Base-by-base conservation (phyloP, 1,139 yeast genomes). In the Petasospora rhodanensis region DNA sequence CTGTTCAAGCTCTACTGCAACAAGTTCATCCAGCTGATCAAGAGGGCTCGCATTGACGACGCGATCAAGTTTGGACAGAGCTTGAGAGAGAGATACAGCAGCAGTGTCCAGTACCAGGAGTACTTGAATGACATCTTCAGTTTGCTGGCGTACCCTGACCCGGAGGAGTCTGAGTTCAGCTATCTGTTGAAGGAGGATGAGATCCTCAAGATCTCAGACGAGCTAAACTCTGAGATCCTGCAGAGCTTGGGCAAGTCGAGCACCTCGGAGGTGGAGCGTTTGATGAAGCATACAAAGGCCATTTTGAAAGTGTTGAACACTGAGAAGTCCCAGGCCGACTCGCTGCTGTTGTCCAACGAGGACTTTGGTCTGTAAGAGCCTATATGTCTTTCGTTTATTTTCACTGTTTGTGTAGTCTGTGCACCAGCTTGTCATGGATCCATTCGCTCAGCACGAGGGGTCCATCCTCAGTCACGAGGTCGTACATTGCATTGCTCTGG, bases 401-500 rank as follows among this genome's bases (percentile, higher is more conserved):
- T 13, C 23, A 24, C 13, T 11, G 11, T 11, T 25, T 22, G 3
- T n/a, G 24, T 10, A 18, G 14, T 5, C 7, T 17, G 10, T 54
- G 42, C 34, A 55, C 51, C 31, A 80, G 47, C 38, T 63, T 58
- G 26, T 70, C 73, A 28, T 64, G 55, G 47, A 82, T 48, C 44
- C 57, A 61, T 27, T 81, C 87, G 34, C 80, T 73, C 35, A 82
- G 62, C 36, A 61, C 66, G 24, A 76, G 56, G 33, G 79, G 62
- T 1, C 91, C 91, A 30, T 70, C 66, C 8, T 61, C 56, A 28
- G 76, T 74, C 36, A 76, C 69, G 10, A 77, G 41, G 10, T 83
- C 61, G 55, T 84, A 84, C 68, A 78, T 64, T 18, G 56, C 51
- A 51, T 83, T 84, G 4, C 62, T 52, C 51, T 82, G 76, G 46